Evolutionary conservation across 768 basidiomycete species (phyloP).

Genomic region (Lactarius psammicola): DNA sequence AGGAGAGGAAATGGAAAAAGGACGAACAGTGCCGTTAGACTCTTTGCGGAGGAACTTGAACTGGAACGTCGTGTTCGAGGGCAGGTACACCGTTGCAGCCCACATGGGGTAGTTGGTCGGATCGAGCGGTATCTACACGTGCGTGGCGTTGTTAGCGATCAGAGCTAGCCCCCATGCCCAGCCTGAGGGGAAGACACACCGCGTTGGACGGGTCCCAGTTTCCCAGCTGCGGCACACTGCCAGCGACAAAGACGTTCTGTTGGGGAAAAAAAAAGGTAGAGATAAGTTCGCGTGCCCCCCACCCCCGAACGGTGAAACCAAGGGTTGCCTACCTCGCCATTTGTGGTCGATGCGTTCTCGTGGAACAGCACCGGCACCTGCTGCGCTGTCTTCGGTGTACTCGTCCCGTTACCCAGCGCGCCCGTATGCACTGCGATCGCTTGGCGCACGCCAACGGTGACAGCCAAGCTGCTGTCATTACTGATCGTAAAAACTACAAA

Average conservation of each 20-base stretch:
- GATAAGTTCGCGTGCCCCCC: too few species aligned
- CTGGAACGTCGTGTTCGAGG: constrained; percentile 48
- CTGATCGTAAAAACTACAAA: constrained; percentile 27
- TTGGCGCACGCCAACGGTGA: constrained; percentile 30
- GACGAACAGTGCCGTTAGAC: constrained; percentile 46
- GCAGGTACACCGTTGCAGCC: constrained; percentile 50
- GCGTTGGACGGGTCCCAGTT: constrained; percentile 49
- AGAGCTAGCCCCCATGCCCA: neutral
- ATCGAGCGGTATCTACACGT: constrained; percentile 51
- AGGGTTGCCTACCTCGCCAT: constrained; percentile 49
- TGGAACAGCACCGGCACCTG: constrained; percentile 37
- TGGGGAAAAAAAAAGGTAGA: neutral
- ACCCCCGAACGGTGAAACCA: neutral
- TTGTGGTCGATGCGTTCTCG: constrained; percentile 55
- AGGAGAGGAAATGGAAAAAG: neutral
- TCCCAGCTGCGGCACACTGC: constrained; percentile 55
- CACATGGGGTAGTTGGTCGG: constrained; percentile 54
- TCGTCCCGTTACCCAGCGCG: constrained; percentile 8
- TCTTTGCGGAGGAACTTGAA: constrained; percentile 65
- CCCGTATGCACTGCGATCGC: constrained; percentile 33
- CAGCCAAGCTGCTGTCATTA: constrained; percentile 28
- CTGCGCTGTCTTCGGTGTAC: neutral
- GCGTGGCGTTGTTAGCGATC: neutral
- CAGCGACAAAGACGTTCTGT: constrained; percentile 60
- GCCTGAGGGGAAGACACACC: constrained; percentile 35